Evolutionary conservation across 176 grass and related monocot genomes (phyloP), one percentile per base, ranked within the genome.

Genomic region (Pontederia paniculata): DNA sequence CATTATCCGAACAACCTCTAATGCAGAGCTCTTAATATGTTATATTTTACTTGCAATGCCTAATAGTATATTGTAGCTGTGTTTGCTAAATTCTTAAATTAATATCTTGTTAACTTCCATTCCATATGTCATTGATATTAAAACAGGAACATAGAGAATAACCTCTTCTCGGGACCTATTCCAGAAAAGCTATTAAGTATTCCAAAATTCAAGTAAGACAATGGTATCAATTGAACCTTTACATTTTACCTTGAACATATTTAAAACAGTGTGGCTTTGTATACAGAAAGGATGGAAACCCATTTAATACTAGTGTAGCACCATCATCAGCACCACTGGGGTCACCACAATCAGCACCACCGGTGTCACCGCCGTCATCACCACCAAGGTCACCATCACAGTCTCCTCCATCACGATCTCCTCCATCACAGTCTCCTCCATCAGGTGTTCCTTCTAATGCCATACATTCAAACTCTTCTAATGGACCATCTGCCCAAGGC

Each of bases 81-180:
- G 45, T 15, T 22, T 51, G 17, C 22, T 42, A 42, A 46, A 18
- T n/a, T 1, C 44, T 19, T 41, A 37, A 37, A 21, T 43, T 62
- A n/a, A 17, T 21, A 52, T 14, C 19, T 54, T 20, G 9, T 37
- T 31, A 46, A 57, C 23, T 23, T 14, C 19, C 19, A 11, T 63
- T 47, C 9, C 22, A 16, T 23, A 11, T 48, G 18, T 25, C 10
- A 22, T 63, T 16, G 20, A 46, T 63, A 9, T 63, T 21, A 22
- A 62, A 54, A 58, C 76, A 98, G 94, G 87, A 77, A 98, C 50
- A 80, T 98, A 84, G 75, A 88, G 66, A 91, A 88, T 51, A 98
- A 98, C 82, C 79, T 89, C 51, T 98, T 98, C 83, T 98, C 94
- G 45, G 94, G 94, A 13, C 94, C 94, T 1, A 62, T 98, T 52